Evolutionary conservation across 805 yeast species (phyloP).

Genomic region (Wickerhamomyces strasburgensis): DNA sequence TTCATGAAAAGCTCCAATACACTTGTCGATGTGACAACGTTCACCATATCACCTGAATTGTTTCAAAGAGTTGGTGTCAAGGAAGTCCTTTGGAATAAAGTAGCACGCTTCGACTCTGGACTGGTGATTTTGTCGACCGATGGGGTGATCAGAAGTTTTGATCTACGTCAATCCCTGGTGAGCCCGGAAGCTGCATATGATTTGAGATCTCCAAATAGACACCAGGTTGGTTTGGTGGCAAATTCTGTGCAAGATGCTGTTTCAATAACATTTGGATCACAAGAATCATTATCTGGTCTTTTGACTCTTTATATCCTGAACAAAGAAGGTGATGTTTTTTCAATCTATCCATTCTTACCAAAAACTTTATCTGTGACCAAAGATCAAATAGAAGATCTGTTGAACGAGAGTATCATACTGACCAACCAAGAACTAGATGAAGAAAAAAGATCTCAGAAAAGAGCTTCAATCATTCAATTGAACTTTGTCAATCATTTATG

Average conservation of each 20-base stretch:
- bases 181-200: constrained; percentile 21
- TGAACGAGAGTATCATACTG: constrained; percentile 30
- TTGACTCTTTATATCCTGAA: constrained; percentile 50
- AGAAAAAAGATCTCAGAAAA: constrained; percentile 4
- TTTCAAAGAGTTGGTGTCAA: constrained; percentile 27
- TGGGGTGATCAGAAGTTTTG: constrained; percentile 30
- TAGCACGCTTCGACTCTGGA: constrained; percentile 38
- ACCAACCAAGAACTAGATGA: constrained; percentile 24
- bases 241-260: constrained; percentile 20
- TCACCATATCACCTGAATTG: constrained; percentile 26
- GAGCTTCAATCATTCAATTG: constrained; percentile 29
- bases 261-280: constrained; percentile 23
- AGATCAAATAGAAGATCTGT: constrained; percentile 26
- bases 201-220: constrained; percentile 16
- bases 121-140: constrained; percentile 37
- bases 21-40: constrained; percentile 10
- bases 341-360: constrained; percentile 64
- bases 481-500: constrained; percentile 32
- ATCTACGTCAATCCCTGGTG: constrained; percentile 27
- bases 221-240: constrained; percentile 17
- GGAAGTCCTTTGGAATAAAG: constrained; percentile 40
- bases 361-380: constrained; percentile 33
- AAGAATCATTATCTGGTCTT: constrained; percentile 30
- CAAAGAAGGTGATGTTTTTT: constrained; percentile 53
- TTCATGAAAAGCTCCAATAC: constrained; percentile 5